Evolutionary conservation across 805 yeast species (phyloP).

Genomic region (Ogataea haglerorum): DNA sequence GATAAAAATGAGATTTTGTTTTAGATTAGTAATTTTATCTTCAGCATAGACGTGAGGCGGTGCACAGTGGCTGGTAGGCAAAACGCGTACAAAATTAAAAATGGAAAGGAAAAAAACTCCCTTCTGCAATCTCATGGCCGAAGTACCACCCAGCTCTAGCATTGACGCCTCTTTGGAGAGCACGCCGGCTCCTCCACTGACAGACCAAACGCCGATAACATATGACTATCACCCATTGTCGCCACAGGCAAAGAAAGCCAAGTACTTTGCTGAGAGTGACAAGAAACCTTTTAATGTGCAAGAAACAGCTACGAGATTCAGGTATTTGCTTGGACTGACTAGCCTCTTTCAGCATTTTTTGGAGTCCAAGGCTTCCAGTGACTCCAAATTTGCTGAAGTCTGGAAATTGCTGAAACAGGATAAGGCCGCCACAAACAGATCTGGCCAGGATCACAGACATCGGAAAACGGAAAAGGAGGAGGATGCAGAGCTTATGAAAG

Average conservation of each 20-base stretch:
- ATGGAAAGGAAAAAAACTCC: background rate
- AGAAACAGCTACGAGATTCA: constrained; percentile 64
- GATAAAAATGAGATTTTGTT: background rate
- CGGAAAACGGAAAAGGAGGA: constrained; percentile 76
- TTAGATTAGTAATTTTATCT: constrained; percentile 4
- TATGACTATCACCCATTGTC: constrained; percentile 10
- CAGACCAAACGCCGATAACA: constrained; percentile 5
- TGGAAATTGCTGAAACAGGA: constrained; percentile 37
- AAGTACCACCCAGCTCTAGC: constrained; percentile 7
- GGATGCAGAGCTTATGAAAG: constrained; percentile 69
- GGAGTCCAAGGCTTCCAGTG: constrained; percentile 59
- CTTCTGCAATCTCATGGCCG: constrained; percentile 2
- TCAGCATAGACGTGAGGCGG: background rate
- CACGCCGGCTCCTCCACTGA: constrained; percentile 7
- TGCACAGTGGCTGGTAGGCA: background rate
- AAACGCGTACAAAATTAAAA: constrained; percentile 10
- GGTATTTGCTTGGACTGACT: constrained; percentile 62
- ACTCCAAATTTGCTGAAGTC: constrained; percentile 52
- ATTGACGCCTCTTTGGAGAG: constrained; percentile 15
- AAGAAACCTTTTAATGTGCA: constrained; percentile 44
- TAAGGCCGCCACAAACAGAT: background rate
- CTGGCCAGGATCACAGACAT: constrained; percentile 42
- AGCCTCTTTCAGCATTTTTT: constrained; percentile 67
- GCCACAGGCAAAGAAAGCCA: constrained; percentile 10
- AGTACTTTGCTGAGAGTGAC: constrained; percentile 35